These are phyloP conservation scores for Elongisporangium senticosum DNA, from an alignment of 352 stramenopile genomes.

Conservation along the genomic window DNA sequence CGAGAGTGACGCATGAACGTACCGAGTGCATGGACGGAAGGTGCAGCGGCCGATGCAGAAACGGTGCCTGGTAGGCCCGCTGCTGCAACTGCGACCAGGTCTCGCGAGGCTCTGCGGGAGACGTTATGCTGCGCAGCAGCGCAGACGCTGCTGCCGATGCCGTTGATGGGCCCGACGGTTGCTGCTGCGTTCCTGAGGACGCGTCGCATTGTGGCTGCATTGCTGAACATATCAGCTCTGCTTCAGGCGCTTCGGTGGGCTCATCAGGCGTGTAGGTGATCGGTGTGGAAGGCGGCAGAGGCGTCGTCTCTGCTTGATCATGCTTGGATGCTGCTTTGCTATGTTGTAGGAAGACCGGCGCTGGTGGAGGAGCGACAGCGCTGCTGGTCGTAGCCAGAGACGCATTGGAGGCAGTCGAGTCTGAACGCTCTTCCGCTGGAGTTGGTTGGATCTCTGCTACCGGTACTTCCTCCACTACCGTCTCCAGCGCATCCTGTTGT, in stretches of 20 bases:
- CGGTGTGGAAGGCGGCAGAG: neutral
- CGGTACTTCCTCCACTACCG: neutral
- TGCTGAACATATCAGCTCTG: neutral
- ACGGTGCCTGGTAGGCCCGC: slow-evolving; percentile 36
- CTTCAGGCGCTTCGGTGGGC: neutral
- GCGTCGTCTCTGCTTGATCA: neutral
- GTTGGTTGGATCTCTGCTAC: neutral
- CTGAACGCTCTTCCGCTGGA: neutral
- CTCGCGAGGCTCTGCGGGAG: slow-evolving; percentile 31
- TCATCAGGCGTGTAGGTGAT: neutral
- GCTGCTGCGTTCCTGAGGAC: neutral
- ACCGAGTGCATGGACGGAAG: slow-evolving; percentile 43
- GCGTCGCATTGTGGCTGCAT: neutral
- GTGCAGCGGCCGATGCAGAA: slow-evolving; percentile 31
- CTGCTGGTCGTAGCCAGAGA: neutral
- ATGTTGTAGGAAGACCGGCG: neutral
- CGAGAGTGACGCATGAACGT: slow-evolving; percentile 2
- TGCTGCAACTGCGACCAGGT: slow-evolving; percentile 63
- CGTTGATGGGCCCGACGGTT: neutral
- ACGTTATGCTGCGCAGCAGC: slow-evolving; percentile 1
- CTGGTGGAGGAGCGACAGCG: neutral
- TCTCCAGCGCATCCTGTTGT: neutral
- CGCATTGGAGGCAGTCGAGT: neutral
- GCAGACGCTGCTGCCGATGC: neutral
- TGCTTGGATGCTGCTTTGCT: neutral